These are phyloP conservation scores for Emergomyces pasteurianus DNA, from an alignment of 2,329 filamentous ascomycete genomes.

Conservation along the genomic window DNA sequence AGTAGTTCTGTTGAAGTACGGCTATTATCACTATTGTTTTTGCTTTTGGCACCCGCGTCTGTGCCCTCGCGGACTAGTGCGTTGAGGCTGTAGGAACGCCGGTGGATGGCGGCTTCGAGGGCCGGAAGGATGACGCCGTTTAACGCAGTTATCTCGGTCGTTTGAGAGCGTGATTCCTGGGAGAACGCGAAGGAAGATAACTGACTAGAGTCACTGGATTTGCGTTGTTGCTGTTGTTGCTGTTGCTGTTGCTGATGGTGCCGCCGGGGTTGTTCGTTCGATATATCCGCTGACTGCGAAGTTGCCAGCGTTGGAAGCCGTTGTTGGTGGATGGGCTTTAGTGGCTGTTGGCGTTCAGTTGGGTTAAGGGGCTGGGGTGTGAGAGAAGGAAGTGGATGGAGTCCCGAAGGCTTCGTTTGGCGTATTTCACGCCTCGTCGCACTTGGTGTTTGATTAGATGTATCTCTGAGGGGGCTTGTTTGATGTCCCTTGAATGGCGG, in stretches of 20 bases:
- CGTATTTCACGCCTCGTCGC: background rate
- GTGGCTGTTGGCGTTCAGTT: slow-evolving; percentile 5
- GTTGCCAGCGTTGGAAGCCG: slow-evolving; percentile 21
- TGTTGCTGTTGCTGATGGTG: slow-evolving; percentile 5
- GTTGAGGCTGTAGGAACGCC: slow-evolving; percentile 52
- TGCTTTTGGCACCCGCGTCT: slow-evolving; percentile 1
- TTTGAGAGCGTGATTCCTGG: slow-evolving; percentile 31
- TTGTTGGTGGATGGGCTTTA: slow-evolving; percentile 5
- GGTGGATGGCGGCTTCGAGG: slow-evolving; percentile 76
- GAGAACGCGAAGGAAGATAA: slow-evolving; percentile 8
- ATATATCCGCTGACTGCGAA: slow-evolving; percentile 45
- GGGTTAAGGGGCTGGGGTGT: slow-evolving; percentile 10
- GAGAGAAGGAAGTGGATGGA: slow-evolving; percentile 20
- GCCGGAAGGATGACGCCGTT: slow-evolving; percentile 89
- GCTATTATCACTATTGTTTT: slow-evolving; percentile 25
- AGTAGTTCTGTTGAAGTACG: slow-evolving; percentile 41
- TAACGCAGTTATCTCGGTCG: slow-evolving; percentile 69
- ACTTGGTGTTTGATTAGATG: slow-evolving; percentile 5
- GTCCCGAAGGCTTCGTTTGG: slow-evolving; percentile 11
- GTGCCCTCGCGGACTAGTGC: slow-evolving; percentile 19
- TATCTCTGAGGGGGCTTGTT: slow-evolving; percentile 12
- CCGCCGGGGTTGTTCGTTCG: slow-evolving; percentile 22
- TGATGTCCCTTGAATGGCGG: slow-evolving; percentile 21
- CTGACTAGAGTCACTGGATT: slow-evolving; percentile 8
- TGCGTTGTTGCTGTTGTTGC: slow-evolving; percentile 5